phyloP scores from a whole-genome alignment of 179 eudicot genomes.

The Beta corolliflora region DNA sequence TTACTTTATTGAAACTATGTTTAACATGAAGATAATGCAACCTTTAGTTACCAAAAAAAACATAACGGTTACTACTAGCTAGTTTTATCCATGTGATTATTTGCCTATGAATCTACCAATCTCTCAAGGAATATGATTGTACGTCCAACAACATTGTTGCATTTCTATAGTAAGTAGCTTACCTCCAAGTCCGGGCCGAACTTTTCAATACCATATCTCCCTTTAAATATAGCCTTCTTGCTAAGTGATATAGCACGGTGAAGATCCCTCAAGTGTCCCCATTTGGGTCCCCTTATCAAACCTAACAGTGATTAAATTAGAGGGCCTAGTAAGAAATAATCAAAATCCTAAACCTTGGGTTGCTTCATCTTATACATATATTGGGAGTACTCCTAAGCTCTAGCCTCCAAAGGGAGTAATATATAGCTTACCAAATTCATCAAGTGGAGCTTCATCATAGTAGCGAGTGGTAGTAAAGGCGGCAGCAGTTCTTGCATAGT shows the following conservation, averaged over 20 bases:
- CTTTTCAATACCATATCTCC: slow-evolving; percentile 36
- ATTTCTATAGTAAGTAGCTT: not conserved
- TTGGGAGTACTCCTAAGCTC: not conserved
- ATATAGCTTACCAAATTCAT: slow-evolving; percentile 58
- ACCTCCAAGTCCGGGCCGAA: slow-evolving; percentile 49
- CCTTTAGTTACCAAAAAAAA: no score
- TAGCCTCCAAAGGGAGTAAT: not conserved
- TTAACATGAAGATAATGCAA: no score
- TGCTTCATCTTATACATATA: not conserved
- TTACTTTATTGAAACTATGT: no score
- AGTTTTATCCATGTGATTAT: no score
- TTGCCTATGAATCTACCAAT: no score
- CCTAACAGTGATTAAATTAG: slow-evolving; percentile 38
- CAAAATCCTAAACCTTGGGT: not conserved
- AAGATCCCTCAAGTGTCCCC: slow-evolving; percentile 74
- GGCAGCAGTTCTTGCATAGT: slow-evolving; percentile 66
- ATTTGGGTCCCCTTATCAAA: slow-evolving; percentile 76
- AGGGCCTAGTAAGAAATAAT: not conserved
- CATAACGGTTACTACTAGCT: no score
- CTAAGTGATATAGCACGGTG: slow-evolving; percentile 61
- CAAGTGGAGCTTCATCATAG: slow-evolving; percentile 79
- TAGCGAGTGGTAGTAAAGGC: slow-evolving; percentile 71
- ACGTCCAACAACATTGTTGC: no score
- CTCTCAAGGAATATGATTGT: no score
- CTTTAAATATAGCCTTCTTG: slow-evolving; percentile 64